Base-by-base conservation (phyloP, 2,329 filamentous ascomycete species). In the Cladosporium sp. region DNA sequence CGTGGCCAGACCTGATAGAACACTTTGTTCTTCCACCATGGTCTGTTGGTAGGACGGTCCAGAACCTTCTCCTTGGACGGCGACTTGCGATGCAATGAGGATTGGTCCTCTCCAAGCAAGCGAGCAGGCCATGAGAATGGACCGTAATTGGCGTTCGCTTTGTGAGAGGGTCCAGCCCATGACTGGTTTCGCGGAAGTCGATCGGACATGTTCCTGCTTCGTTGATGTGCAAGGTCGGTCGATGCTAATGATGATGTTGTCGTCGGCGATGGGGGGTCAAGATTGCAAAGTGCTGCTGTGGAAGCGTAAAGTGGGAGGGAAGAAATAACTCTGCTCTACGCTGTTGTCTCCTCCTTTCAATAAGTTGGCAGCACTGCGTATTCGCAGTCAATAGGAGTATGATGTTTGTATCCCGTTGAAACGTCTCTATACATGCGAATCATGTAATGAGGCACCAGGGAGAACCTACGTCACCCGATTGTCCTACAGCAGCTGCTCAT, bases 1-100 rank as follows among this genome's bases (percentile, higher is more conserved):
- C 72, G 71, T 4, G 76, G 76, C 63, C 77, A 78, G 50, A 78
- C 70, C 59, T 77, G 69, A 58, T 77, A 77, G 54, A 77, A 72
- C 2, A 68, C 67, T 12, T 70, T 70, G 58, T 74, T 73, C 60
- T 77, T 76, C 74, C 75, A 77, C 75, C 75, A 77, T 15, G 47
- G 45, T n/a, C 55, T 55, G 44, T 37, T 39, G 17, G 19, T 24
- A 8, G 47, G 34, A n/a, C 39, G 39, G 19, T 22, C 9, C 17
- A 17, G 17, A n/a, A 15, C 36, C 17, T 19, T n/a, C 13, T 39
- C 17, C 3, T 12, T 39, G 36, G 15, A 19, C 12, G 36, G 17
- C 36, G 15, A 6, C 17, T 39, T 39, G 15, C 15, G 17, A 15
- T n/a, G 36, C 4, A 19, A 9, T 15, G 17, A 39, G 8, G 17